These are phyloP conservation scores for Pachyrhizus erosus DNA, from an alignment of 306 rosid genomes.

Conservation along the genomic window DNA sequence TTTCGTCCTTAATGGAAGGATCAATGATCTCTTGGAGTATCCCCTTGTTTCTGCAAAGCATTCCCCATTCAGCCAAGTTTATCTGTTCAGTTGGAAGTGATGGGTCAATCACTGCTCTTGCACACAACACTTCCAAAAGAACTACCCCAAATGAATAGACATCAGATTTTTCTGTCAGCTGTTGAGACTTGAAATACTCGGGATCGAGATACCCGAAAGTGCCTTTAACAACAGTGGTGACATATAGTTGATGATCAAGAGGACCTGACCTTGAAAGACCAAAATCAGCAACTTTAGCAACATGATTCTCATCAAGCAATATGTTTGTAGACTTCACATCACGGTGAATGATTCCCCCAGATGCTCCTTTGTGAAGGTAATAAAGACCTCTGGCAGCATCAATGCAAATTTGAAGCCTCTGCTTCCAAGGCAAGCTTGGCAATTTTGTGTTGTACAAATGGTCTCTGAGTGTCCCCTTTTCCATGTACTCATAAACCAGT, in stretches of 20 bases:
- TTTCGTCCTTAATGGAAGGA: constrained; percentile 37
- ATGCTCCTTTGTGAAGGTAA: constrained; percentile 58
- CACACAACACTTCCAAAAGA: constrained; percentile 41
- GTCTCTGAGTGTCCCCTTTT: constrained; percentile 57
- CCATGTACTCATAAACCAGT: constrained; percentile 59
- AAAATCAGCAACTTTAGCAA: constrained; percentile 70
- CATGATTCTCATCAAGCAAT: constrained; percentile 54
- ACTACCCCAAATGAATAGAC: constrained; percentile 55
- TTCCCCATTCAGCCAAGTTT: constrained; percentile 51
- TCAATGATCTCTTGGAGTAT: constrained; percentile 38
- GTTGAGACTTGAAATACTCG: constrained; percentile 51
- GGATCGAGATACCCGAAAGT: constrained; percentile 68
- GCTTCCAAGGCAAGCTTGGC: constrained; percentile 53
- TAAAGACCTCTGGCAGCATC: constrained; percentile 62
- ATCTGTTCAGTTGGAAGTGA: constrained; percentile 35
- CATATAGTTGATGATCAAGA: constrained; percentile 43
- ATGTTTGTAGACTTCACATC: constrained; percentile 63
- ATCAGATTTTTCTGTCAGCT: constrained; percentile 60
- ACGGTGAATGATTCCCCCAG: constrained; percentile 60
- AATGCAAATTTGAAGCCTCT: constrained; percentile 63
- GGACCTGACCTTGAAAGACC: constrained; percentile 64
- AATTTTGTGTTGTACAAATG: constrained; percentile 42
- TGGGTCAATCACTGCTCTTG: background rate
- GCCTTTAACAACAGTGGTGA: constrained; percentile 53
- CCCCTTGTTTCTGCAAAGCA: constrained; percentile 41